Base-by-base conservation (phyloP, 768 basidiomycete species). In the Lentinula guzmanii region DNA sequence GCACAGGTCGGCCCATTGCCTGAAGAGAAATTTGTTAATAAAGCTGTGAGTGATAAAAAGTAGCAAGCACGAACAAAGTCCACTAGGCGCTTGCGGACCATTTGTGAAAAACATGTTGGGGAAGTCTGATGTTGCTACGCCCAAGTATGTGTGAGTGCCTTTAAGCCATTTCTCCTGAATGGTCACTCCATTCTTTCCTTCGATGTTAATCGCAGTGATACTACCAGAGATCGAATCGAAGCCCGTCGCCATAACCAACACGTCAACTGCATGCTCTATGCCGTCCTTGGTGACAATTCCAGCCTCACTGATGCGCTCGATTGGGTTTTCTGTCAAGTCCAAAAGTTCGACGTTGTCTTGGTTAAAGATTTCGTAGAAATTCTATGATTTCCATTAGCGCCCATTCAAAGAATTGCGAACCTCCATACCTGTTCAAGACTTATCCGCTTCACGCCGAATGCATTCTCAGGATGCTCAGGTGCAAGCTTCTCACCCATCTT, bases 51-150 rank as follows among this genome's bases (percentile, higher is more conserved):
- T 11, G 33, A 34, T 21, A 6, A 24, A 7, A 6, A 42, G 24
- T 6, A 54, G 4, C 13, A 10, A 50, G 1, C 56, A 64, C 42
- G 61, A 63, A 39, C 61, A 58, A 18, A 65, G 52, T 9, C 51
- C 66, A n/a, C 62, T 65, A 10, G 62, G 64, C 8, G 55, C 64
- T 13, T 65, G 64, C 9, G 66, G 64, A 1, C 64, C 66, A 34
- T 58, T 65, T 3, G 53, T 45, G 46, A 61, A 67, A 42, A 67
- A 65, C 64, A 67, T 58, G 41, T 67, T 67, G 1, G 66, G 66
- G 45, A 59, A 67, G 5, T 59, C 54, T n/a, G 56, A 46, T 10
- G 62, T 53, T 21, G 61, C 58, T 52, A 67, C n/a, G 9, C 64
- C 66, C 10, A 67, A 55, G 41, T 65, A 62, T 2, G 66, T 67